Evolutionary conservation across 1,284 basidiomycete genomes (phyloP).

Genomic region (Fomitopsis palustris): DNA sequence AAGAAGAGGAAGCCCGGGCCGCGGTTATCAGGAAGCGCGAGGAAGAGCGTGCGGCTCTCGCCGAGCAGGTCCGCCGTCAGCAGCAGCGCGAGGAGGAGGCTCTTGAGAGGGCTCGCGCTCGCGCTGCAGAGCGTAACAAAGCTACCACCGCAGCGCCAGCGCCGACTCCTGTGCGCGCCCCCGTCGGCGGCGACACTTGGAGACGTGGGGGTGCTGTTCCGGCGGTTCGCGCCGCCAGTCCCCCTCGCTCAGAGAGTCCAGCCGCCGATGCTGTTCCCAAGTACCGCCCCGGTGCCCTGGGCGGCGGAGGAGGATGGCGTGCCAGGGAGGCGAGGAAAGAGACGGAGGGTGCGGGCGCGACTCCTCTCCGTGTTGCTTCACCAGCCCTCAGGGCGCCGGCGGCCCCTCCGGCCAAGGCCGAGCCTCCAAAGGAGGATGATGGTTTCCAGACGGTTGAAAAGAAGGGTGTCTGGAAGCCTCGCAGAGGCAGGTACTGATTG

Average conservation of each 20-base stretch:
- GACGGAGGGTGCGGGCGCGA: conserved; percentile 19
- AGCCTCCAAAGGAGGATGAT: conserved; percentile 52
- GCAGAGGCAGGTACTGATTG: conserved; percentile 21
- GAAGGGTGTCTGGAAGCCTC: conserved; percentile 41
- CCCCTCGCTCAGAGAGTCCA: conserved; percentile 44
- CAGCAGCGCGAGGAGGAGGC: conserved; percentile 82
- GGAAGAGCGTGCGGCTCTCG: conserved; percentile 57
- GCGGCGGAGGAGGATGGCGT: conserved; percentile 49
- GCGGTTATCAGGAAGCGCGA: conserved; percentile 62
- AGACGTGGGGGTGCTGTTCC: conserved; percentile 27
- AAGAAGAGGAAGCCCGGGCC: conserved; percentile 55
- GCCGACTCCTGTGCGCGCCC: conserved; percentile 21
- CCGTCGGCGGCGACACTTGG: conserved; percentile 28
- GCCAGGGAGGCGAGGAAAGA: conserved; percentile 44
- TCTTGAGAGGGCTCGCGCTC: conserved; percentile 36
- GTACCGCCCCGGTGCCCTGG: conserved; percentile 43
- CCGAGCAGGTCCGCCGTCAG: conserved; percentile 59
- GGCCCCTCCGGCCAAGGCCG: conserved; percentile 29
- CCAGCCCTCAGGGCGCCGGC: conserved; percentile 30
- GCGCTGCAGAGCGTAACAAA: conserved; percentile 30
- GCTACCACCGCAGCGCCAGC: conserved; percentile 6
- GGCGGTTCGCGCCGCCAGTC: conserved; percentile 28
- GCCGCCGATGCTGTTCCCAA: conserved; percentile 30
- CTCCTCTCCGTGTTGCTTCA: conserved; percentile 34
- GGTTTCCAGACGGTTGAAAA: conserved; percentile 65